These are phyloP conservation scores for Volvariella surrecta DNA, from an alignment of 1,284 basidiomycete species.

Conservation along the genomic window DNA sequence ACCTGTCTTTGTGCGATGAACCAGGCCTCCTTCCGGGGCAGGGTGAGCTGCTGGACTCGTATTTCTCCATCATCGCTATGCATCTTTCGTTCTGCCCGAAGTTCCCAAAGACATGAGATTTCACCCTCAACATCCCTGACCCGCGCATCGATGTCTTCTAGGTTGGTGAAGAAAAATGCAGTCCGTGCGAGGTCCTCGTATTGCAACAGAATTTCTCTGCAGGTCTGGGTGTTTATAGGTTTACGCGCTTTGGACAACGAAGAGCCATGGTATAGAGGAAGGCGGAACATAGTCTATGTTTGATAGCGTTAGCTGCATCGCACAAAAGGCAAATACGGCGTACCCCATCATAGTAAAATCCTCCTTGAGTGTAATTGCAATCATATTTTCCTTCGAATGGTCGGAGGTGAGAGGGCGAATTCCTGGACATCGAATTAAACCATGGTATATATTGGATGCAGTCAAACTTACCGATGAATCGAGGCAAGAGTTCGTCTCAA, in stretches of 20 bases:
- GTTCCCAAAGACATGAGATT: background rate
- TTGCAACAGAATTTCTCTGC: conserved; percentile 10
- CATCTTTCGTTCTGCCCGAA: background rate
- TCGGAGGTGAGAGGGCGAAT: conserved; percentile 31
- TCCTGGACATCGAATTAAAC: conserved; percentile 16
- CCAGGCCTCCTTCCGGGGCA: background rate
- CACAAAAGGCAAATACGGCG: background rate
- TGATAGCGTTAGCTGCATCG: background rate
- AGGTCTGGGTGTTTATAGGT: background rate
- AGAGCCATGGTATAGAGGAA: conserved; percentile 26
- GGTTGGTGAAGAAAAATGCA: conserved; percentile 23
- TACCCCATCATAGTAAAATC: background rate
- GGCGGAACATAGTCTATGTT: conserved; percentile 36
- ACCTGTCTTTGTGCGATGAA: background rate
- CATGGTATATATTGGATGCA: background rate
- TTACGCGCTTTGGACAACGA: conserved; percentile 7
- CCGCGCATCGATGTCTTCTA: conserved; percentile 6
- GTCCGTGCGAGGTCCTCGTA: conserved; percentile 18
- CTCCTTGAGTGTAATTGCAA: conserved; percentile 16
- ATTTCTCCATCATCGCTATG: too few relatives aligned
- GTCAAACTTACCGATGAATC: background rate
- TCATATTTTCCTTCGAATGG: conserved; percentile 29
- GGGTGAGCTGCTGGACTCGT: background rate
- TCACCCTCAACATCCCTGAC: background rate
- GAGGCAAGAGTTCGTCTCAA: background rate